Percentiles rank a stretch among this genome's conserved stretches.
Evolutionary conservation across 805 yeast genomes (phyloP).

Genomic region (Dipodascus albidus): DNA sequence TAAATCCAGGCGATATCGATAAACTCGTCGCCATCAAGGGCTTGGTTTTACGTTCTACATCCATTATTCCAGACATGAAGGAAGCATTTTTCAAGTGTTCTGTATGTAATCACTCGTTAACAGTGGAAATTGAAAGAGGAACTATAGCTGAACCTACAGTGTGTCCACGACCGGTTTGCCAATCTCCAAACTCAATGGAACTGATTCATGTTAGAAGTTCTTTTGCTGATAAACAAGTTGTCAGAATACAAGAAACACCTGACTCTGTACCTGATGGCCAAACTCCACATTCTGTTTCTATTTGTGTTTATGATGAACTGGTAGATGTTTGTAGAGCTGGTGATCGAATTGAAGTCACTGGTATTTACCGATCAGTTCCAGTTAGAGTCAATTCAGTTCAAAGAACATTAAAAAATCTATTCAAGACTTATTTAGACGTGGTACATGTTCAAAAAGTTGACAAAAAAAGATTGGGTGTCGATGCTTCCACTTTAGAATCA

Average conservation of each 20-base stretch:
- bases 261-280: conserved; percentile 97
- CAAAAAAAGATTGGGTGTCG: conserved; percentile 69
- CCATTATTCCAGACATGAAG: conserved; percentile 96
- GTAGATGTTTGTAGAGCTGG: conserved; percentile 95
- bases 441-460: conserved; percentile 87
- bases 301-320: conserved; percentile 90
- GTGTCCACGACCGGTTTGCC: conserved; percentile 86
- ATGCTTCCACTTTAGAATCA: conserved; percentile 46
- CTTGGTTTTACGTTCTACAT: conserved; percentile 73
- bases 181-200: conserved; percentile 76
- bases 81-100: conserved; percentile 92
- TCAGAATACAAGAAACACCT: conserved; percentile 90
- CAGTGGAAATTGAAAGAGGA: conserved; percentile 90
- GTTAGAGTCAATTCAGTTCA: conserved; percentile 79
- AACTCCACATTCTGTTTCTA: conserved; percentile 91
- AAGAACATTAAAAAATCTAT: conserved; percentile 70
- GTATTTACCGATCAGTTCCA: conserved; percentile 86
- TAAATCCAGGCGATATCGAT: conserved; percentile 91
- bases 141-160: conserved; percentile 83
- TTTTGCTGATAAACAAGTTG: conserved; percentile 91
- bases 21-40: conserved; percentile 88
- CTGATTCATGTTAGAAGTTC: conserved; percentile 84
- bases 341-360: conserved; percentile 91
- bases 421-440: conserved; percentile 88
- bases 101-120: conserved; percentile 86